These are phyloP conservation scores for Triticum monococcum DNA, from an alignment of 176 grass and related monocot genomes.

Conservation along the genomic window DNA sequence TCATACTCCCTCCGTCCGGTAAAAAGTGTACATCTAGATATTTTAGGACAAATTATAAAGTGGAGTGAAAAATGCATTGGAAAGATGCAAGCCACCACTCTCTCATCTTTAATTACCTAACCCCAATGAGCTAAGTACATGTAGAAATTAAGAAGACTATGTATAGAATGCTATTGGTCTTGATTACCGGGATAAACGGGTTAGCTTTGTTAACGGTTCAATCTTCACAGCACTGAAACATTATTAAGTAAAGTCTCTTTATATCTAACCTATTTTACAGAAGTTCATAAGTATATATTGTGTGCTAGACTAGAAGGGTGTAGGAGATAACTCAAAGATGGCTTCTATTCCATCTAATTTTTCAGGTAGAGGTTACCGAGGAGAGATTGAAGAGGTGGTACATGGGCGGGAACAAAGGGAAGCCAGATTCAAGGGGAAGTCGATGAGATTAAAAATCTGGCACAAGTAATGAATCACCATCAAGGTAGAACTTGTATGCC, in stretches of 20 bases:
- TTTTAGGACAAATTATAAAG: no score
- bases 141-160: no score
- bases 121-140: no score
- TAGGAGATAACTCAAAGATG: neutral
- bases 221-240: neutral
- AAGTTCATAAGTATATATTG: neutral
- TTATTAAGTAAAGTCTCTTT: neutral
- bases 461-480: neutral
- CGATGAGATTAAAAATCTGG: neutral
- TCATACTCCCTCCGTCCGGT: no score
- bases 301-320: neutral
- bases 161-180: no score
- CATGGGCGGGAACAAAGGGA: slow-evolving; percentile 27
- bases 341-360: neutral
- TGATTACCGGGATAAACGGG: slow-evolving; percentile 88
- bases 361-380: slow-evolving; percentile 50
- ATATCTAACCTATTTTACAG: neutral
- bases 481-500: neutral
- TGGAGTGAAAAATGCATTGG: no score
- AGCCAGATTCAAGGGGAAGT: neutral
- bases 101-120: no score
- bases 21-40: no score
- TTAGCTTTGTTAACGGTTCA: neutral
- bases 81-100: no score
- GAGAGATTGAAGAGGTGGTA: slow-evolving; percentile 66